Conservation (phyloP, 352 stramenopile species). For the Bremia lactucae region DNA sequence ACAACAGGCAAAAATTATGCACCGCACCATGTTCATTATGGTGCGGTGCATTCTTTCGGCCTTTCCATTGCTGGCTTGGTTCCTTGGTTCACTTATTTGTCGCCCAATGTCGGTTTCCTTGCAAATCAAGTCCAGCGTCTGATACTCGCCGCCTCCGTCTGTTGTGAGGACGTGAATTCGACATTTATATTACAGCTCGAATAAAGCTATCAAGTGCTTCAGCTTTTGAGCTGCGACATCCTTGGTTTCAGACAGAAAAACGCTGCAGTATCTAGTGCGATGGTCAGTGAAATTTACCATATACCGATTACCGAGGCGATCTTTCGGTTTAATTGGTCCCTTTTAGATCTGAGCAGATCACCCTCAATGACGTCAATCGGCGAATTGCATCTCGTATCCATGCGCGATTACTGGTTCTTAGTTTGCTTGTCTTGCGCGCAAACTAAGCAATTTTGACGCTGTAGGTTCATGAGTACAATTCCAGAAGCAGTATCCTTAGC, state of each 20-base stretch:
- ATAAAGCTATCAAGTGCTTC: not conserved
- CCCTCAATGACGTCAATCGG: not conserved
- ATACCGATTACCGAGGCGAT: too few species aligned
- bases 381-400: not conserved
- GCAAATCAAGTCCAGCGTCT: conserved; percentile 1
- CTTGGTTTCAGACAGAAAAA: too few species aligned
- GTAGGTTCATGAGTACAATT: not conserved
- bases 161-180: not conserved
- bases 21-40: too few species aligned
- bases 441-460: not conserved
- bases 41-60: too few species aligned
- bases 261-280: not conserved
- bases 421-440: not conserved
- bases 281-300: not conserved
- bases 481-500: not conserved
- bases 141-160: not conserved
- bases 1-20: not conserved
- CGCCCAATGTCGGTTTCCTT: not conserved
- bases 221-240: not conserved
- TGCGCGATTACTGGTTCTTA: too few species aligned
- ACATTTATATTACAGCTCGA: not conserved
- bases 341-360: not conserved
- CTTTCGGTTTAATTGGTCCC: not conserved
- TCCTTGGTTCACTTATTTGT: not conserved
- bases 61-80: not conserved